Evolutionary conservation across 495 filamentous ascomycete species (phyloP), one percentile per base, ranked within the genome.

Genomic region (Parathielavia hyrcaniae): DNA sequence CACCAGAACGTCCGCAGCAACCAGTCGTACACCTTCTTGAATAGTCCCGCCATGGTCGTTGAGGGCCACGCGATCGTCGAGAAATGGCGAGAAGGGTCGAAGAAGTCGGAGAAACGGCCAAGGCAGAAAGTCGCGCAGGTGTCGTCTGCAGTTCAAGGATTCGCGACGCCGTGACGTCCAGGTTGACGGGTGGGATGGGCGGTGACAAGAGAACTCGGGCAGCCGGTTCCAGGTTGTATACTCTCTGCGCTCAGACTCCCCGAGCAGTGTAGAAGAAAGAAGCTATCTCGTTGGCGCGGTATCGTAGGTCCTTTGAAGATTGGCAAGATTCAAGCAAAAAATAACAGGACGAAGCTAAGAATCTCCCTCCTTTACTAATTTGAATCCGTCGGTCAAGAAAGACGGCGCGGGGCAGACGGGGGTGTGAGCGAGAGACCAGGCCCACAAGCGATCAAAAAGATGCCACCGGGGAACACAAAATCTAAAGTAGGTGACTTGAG

Each of bases 11-110:
- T 86, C 79, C 91, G 85, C 75, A 98, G 75, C 71, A 98, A 81
- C 90, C 90, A 97, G 84, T 98, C 92, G 83, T 97, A 98, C 73
- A 98, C 87, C 76, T 82, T 82, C 60, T 87, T 88, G 77, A 98
- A 95, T 72, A 70, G 64, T 53, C 70, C 71, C 36, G 69, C 69
- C 67, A 71, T 69, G 65, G 55, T 63, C 58, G 58, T n/a, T 20
- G 41, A 39, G 39, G 35, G 45, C 26, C 7, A 39, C 11, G 41
- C 30, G 34, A 34, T 48, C n/a, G 45, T 53, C 34, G 14, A 41
- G 43, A 36, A 35, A 26, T 23, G 22, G 63, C 63, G 65, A 54
- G 57, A 56, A 64, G 55, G 63, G 50, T 54, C 53, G 55, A 63
- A 20, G 47, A 44, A 26, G 35, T 23, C n/a, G 7, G 17, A n/a